Evolutionary conservation across 1,284 basidiomycete species (phyloP).

Genomic region (Rhizoctonia solani): DNA sequence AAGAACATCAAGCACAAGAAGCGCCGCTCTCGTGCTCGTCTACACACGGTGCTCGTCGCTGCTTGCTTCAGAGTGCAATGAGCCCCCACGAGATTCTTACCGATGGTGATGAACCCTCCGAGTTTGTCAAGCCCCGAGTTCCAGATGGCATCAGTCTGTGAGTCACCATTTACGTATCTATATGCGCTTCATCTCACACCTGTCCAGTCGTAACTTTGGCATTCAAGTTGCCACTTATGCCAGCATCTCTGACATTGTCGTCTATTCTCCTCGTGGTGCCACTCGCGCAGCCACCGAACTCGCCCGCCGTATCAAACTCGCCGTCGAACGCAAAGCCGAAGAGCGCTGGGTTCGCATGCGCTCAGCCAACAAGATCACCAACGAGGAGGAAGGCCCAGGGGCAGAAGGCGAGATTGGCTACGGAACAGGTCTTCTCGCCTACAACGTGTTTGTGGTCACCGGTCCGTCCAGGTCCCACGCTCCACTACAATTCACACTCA

Average conservation of each 20-base stretch:
- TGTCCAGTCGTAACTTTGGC: conserved; percentile 66
- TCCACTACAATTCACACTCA: neutral
- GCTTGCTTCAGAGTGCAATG: conserved; percentile 36
- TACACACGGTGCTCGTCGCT: conserved; percentile 37
- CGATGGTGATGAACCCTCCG: conserved; percentile 38
- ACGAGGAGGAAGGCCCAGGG: conserved; percentile 27
- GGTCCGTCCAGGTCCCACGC: conserved; percentile 51
- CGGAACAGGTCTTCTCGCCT: conserved; percentile 45
- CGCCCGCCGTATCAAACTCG: conserved; percentile 62
- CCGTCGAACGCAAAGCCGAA: conserved; percentile 58
- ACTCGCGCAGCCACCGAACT: conserved; percentile 58
- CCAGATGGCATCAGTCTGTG: conserved; percentile 57
- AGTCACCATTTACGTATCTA: conserved; percentile 19
- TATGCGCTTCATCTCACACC: neutral
- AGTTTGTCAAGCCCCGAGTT: conserved; percentile 64
- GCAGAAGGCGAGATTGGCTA: conserved; percentile 41
- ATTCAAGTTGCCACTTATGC: conserved; percentile 86
- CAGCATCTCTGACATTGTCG: conserved; percentile 84
- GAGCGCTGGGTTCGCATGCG: conserved; percentile 48
- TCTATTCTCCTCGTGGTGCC: conserved; percentile 74
- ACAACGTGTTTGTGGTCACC: conserved; percentile 86
- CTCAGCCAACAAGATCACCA: conserved; percentile 34
- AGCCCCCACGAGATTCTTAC: conserved; percentile 48
- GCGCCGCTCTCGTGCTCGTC: conserved; percentile 35
- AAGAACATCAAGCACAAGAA: conserved; percentile 28